Evolutionary conservation across 192 early-diverging fungal genomes (phyloP).

Genomic region (Umbelopsis sp.): DNA sequence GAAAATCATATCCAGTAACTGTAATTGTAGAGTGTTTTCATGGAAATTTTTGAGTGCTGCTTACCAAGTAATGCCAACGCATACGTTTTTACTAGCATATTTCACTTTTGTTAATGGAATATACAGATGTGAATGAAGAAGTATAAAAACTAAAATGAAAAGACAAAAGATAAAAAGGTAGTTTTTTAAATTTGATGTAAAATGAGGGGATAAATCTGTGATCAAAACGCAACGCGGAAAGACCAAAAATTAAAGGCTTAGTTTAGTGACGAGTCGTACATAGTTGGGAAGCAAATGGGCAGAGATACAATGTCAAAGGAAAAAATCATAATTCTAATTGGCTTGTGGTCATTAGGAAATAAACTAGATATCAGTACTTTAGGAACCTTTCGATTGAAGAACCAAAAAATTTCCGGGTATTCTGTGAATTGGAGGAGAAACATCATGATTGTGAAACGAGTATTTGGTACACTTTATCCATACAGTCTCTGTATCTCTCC

Average conservation of each 20-base stretch:
- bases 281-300: conserved; percentile 19
- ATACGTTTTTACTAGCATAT: conserved; percentile 3
- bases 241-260: not conserved
- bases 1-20: not conserved
- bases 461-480: not conserved
- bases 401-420: conserved; percentile 2
- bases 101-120: not conserved
- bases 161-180: not conserved
- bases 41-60: not conserved
- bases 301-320: not conserved
- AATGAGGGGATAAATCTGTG: not conserved
- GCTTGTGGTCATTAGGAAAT: not conserved
- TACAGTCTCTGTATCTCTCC: conserved; percentile 4
- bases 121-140: not conserved
- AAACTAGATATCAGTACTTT: conserved; percentile 6
- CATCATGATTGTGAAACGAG: not conserved
- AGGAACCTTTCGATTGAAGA: not conserved
- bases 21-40: not conserved
- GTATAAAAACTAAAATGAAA: not conserved
- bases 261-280: not conserved
- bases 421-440: not conserved
- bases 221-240: not conserved
- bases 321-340: conserved; percentile 9
- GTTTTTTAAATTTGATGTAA: not conserved
- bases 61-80: conserved; percentile 5